These are phyloP conservation scores for Annulohypoxylon truncatum DNA, from an alignment of 2,329 filamentous ascomycete genomes.

Conservation along the genomic window DNA sequence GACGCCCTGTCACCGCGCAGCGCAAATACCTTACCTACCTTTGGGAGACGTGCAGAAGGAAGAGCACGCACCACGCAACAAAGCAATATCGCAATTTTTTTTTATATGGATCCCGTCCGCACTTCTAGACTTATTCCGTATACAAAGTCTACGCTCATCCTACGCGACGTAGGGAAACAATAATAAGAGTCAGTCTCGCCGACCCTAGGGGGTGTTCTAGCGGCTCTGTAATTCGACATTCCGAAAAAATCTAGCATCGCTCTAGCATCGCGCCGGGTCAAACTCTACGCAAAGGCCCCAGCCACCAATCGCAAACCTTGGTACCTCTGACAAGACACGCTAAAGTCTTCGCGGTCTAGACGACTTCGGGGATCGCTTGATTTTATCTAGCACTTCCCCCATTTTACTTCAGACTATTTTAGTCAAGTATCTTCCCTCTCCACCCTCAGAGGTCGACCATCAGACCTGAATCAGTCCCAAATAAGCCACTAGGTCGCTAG, in stretches of 20 bases:
- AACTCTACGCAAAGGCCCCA: conserved; percentile 41
- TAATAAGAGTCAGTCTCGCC: conserved; percentile 49
- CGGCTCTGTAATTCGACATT: conserved; percentile 44
- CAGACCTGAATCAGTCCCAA: conserved; percentile 12
- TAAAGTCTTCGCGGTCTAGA: conserved; percentile 46
- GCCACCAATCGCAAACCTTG: conserved; percentile 48
- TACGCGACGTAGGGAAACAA: conserved; percentile 31
- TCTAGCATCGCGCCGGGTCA: conserved; percentile 45
- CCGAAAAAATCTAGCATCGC: conserved; percentile 44
- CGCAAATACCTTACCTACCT: neutral
- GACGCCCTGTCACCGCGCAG: neutral
- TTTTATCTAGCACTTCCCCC: conserved; percentile 38
- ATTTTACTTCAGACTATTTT: conserved; percentile 46
- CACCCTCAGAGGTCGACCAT: conserved; percentile 41
- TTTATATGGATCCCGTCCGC: conserved; percentile 26
- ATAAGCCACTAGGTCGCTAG: conserved; percentile 32
- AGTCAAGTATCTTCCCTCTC: conserved; percentile 45
- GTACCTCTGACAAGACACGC: conserved; percentile 42
- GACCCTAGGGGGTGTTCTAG: conserved; percentile 38
- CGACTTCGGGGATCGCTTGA: conserved; percentile 45
- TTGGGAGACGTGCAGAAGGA: conserved; percentile 5
- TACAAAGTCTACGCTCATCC: conserved; percentile 7
- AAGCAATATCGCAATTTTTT: neutral
- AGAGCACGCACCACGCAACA: conserved; percentile 13
- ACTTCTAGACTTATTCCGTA: conserved; percentile 12